Conservation (phyloP, 2,329 filamentous ascomycete species). For the Colletotrichum sp. region DNA sequence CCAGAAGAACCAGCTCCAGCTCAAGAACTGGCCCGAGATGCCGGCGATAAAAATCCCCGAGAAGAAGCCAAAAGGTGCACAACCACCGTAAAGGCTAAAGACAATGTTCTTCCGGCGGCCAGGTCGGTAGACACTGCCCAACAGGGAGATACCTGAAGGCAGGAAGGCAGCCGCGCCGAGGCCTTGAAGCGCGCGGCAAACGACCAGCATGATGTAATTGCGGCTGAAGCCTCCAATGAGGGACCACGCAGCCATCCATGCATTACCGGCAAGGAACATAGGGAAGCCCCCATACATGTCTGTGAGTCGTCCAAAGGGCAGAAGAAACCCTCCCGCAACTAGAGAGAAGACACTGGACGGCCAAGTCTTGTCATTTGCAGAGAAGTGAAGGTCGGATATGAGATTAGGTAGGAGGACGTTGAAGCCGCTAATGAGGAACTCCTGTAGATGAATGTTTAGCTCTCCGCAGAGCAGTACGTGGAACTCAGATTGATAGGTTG, state of each 20-base stretch:
- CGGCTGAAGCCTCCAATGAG: slow-evolving; percentile 69
- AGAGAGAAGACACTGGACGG: slow-evolving; percentile 65
- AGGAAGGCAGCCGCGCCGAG: slow-evolving; percentile 72
- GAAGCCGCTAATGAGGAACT: background rate
- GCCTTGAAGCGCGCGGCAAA: slow-evolving; percentile 72
- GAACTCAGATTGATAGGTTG: background rate
- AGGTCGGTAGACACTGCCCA: background rate
- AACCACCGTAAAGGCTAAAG: background rate
- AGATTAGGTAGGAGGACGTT: background rate
- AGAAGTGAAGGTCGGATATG: background rate
- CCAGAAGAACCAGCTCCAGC: background rate
- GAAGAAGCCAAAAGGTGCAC: background rate
- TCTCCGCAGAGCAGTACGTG: background rate
- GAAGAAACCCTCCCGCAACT: slow-evolving; percentile 53
- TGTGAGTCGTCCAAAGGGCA: background rate
- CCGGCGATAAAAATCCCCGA: background rate
- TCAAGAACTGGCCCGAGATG: background rate
- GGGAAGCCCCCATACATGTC: background rate
- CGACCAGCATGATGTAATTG: slow-evolving; percentile 69
- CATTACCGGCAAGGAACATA: background rate
- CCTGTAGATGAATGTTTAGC: background rate
- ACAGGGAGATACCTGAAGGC: slow-evolving; percentile 53
- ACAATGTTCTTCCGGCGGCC: background rate
- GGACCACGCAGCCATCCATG: slow-evolving; percentile 69
- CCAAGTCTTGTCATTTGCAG: slow-evolving; percentile 54